Percentiles rank a stretch among this genome's conserved stretches.
phyloP scores from a whole-genome alignment of 2,329 filamentous ascomycete genomes.

The Neofusicoccum parvum region DNA sequence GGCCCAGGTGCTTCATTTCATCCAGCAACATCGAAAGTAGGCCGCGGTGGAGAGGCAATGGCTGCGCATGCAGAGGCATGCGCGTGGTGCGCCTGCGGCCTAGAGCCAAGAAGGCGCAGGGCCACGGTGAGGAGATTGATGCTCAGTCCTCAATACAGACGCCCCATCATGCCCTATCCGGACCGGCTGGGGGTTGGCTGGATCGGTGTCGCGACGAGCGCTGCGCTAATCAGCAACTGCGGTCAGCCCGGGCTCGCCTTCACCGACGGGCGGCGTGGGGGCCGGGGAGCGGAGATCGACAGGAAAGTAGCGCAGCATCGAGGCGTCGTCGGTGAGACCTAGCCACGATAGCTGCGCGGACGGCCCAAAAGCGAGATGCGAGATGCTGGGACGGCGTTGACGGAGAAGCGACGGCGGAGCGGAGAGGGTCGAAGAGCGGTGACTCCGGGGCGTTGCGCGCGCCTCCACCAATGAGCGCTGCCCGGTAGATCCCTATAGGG shows the following conservation, averaged over 20 bases:
- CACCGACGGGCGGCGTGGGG: constrained; percentile 17
- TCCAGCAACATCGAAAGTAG: neutral
- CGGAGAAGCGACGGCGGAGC: neutral
- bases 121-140: neutral
- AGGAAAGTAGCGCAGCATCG: neutral
- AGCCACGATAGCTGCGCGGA: neutral
- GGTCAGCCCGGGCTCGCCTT: constrained; percentile 17
- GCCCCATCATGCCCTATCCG: constrained; percentile 6
- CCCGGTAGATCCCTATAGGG: neutral
- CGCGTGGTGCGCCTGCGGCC: neutral
- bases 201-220: neutral
- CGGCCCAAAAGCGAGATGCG: neutral
- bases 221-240: constrained; percentile 3
- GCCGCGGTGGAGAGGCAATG: neutral
- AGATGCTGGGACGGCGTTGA: neutral
- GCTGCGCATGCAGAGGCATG: neutral
- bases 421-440: constrained; percentile 11
- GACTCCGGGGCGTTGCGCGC: neutral
- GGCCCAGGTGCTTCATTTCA: neutral
- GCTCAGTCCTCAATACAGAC: neutral
- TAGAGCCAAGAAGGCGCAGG: neutral
- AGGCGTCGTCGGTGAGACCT: neutral
- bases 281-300: constrained; percentile 7
- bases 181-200: neutral
- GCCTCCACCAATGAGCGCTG: neutral